Conservation (phyloP, 2,329 filamentous ascomycete species). For the Pseudogymnoascus sp. region DNA sequence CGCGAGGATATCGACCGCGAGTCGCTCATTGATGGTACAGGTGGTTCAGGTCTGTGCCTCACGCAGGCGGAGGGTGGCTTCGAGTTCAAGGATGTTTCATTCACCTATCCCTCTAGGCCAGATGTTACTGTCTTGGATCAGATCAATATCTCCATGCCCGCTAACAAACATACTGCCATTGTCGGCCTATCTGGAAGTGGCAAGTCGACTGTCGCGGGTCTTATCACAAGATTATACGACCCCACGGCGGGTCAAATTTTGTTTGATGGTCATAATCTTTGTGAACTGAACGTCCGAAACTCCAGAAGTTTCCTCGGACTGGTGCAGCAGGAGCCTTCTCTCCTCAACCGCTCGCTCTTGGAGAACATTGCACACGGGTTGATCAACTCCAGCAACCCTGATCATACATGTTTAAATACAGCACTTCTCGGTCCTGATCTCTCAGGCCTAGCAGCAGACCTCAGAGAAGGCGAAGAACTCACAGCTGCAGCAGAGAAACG, state of each 20-base stretch:
- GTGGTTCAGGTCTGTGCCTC: slow-evolving; percentile 13
- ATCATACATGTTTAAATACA: slow-evolving; percentile 18
- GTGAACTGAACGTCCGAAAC: slow-evolving; percentile 34
- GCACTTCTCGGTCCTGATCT: slow-evolving; percentile 43
- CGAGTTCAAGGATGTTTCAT: slow-evolving; percentile 32
- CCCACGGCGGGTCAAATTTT: slow-evolving; percentile 36
- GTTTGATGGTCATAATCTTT: slow-evolving; percentile 33
- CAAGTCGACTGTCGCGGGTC: slow-evolving; percentile 49
- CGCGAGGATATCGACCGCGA: slow-evolving; percentile 17
- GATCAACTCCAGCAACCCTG: slow-evolving; percentile 27
- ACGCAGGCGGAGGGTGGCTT: slow-evolving; percentile 27
- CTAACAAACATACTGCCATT: slow-evolving; percentile 46
- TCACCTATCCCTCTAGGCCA: slow-evolving; percentile 35
- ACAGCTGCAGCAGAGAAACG: slow-evolving; percentile 36
- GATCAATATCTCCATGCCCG: slow-evolving; percentile 30
- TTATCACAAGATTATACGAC: slow-evolving; percentile 52
- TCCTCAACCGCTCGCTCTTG: slow-evolving; percentile 36
- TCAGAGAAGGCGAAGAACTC: slow-evolving; percentile 45
- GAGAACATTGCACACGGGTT: slow-evolving; percentile 45
- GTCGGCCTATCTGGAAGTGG: slow-evolving; percentile 53
- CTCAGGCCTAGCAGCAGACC: slow-evolving; percentile 42
- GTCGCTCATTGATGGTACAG: slow-evolving; percentile 20
- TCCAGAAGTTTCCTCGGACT: slow-evolving; percentile 31
- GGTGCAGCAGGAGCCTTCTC: slow-evolving; percentile 23
- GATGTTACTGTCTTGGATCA: slow-evolving; percentile 35